These are phyloP conservation scores for Hansenula anomala DNA, from an alignment of 1,139 yeast genomes.

Conservation along the genomic window DNA sequence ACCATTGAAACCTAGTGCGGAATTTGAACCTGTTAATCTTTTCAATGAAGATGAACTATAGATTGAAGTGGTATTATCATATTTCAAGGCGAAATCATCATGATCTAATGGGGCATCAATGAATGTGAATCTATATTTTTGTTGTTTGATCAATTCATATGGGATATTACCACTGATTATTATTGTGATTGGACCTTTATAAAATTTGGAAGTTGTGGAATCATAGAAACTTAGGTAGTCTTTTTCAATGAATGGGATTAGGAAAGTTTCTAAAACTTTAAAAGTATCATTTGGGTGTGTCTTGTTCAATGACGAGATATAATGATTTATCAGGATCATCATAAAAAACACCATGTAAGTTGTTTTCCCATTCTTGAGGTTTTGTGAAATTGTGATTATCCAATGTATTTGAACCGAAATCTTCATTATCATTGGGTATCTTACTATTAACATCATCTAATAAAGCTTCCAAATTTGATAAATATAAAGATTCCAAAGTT, in stretches of 20 bases:
- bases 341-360: conserved; percentile 35
- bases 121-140: conserved; percentile 23
- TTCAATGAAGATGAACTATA: conserved; percentile 12
- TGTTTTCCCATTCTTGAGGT: conserved; percentile 3
- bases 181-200: conserved; percentile 39
- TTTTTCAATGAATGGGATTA: conserved; percentile 30
- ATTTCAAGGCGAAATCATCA: background rate
- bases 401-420: too few relatives aligned
- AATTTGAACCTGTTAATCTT: conserved; percentile 8
- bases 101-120: conserved; percentile 30
- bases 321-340: conserved; percentile 36
- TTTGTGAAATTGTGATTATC: too few relatives aligned
- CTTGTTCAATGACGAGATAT: conserved; percentile 43
- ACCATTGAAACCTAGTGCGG: conserved; percentile 4
- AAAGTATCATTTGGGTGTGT: conserved; percentile 33
- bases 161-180: conserved; percentile 41
- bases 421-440: background rate
- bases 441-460: conserved; percentile 21
- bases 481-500: conserved; percentile 48
- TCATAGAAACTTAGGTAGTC: conserved; percentile 34
- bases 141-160: conserved; percentile 17
- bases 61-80: conserved; percentile 5
- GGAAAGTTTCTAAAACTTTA: conserved; percentile 26
- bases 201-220: conserved; percentile 20
- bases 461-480: conserved; percentile 47